Evolutionary conservation across 2,329 filamentous ascomycete genomes (phyloP).

Genomic region (Remersonia thermophila): DNA sequence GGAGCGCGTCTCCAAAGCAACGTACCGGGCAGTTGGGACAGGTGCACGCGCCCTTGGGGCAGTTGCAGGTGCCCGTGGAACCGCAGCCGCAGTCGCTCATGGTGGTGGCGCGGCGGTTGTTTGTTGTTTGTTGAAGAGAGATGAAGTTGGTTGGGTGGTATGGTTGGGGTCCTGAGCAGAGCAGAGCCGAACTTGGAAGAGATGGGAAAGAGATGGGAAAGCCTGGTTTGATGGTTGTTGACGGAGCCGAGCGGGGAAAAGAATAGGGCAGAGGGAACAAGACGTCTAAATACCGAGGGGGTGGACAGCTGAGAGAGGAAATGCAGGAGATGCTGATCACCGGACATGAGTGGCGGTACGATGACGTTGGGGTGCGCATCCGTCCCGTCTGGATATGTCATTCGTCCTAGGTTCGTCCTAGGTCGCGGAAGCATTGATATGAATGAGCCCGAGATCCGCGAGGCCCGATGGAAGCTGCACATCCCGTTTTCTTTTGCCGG

Average conservation of each 20-base stretch:
- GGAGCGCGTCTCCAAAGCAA: background rate
- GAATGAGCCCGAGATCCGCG: too few relatives aligned
- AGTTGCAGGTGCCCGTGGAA: slow-evolving; percentile 12
- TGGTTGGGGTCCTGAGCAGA: too few relatives aligned
- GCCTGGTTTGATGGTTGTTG: background rate
- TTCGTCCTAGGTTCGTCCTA: too few relatives aligned
- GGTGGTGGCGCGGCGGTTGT: background rate
- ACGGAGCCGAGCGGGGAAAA: background rate
- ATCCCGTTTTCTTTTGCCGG: too few relatives aligned
- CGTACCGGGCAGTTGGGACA: slow-evolving; percentile 16
- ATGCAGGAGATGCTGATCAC: too few relatives aligned
- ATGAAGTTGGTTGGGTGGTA: background rate
- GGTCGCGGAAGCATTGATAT: too few relatives aligned
- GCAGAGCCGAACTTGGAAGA: too few relatives aligned
- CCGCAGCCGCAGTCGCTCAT: slow-evolving; percentile 16
- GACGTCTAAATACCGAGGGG: background rate
- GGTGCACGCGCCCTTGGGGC: slow-evolving; percentile 14
- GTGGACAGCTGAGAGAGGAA: too few relatives aligned
- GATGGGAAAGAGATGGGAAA: background rate
- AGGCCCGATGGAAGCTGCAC: too few relatives aligned
- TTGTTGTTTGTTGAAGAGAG: background rate
- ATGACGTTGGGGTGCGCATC: too few relatives aligned
- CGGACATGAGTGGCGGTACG: too few relatives aligned
- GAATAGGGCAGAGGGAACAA: background rate
- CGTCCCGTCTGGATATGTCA: too few relatives aligned